Base-by-base conservation (phyloP, 148 eudicot genomes). In the Chenopodium album region DNA sequence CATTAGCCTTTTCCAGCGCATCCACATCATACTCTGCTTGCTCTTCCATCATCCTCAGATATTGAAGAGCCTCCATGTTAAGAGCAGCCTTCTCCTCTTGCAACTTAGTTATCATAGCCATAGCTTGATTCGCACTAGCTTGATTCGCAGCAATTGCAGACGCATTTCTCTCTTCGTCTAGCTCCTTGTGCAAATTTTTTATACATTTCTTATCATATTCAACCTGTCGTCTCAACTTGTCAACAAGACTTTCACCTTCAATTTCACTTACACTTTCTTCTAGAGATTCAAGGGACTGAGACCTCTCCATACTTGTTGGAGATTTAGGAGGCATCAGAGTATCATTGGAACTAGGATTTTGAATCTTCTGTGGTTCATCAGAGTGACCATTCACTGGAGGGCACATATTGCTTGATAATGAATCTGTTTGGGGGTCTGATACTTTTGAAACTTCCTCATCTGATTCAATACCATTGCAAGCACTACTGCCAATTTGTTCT, bases 31-130 rank as follows among this genome's bases (percentile, higher is more conserved):
- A 88, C 87, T 92, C 92, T 0, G 98, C 95, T 73, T 92, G 94
- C 85, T 94, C 95, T 64, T 94, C 98, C 95, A 94, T 91, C 95
- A 92, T 89, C 73, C 98, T 85, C 71, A 92, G 76, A 71, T 92
- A 92, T 67, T 94, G 98, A 79, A 89, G 88, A 22, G 98, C 98
- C 78, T 94, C 98, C 92, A 94, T 88, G 81, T 89, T 89, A 76
- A 94, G 89, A 4, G 92, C 84, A 29, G 95, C 90, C 62, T 94
- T 94, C 82, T 94, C 98, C 84, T 92, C 94, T 79, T 94, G 98
- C 82, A 94, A 86, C 84, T 92, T 89, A 2, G 94, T 94, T 67
- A 94, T 94, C 98, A 94, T 94, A 31, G 95, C 91, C 96, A 94
- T 92, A 17, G 97, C 93, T 82, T 94, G 87, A 80, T 89, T 89